Base-by-base conservation (phyloP, 495 filamentous ascomycete species). In the Lophiotrema nucula region DNA sequence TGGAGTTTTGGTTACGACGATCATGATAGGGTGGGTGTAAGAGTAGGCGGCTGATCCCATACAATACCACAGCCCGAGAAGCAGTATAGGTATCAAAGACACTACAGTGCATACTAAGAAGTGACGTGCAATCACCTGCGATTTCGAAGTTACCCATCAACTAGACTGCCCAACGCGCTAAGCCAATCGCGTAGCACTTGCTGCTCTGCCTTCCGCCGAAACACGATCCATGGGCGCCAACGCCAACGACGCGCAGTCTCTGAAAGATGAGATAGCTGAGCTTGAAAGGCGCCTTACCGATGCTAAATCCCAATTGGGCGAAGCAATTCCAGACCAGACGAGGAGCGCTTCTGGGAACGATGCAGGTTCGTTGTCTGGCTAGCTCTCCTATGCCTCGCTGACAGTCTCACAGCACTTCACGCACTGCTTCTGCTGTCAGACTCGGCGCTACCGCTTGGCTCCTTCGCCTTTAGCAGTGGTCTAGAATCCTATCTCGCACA, bases 401-500 rank as follows among this genome's bases (percentile, higher is more conserved):
- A 60, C 54, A 18, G 26, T 16, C 23, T 10, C 25, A 12, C 49
- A 56, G 50, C 73, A 0, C 74, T 78, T 25, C 93, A 97, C 73
- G 82, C 89, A 53, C 86, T 97, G 58, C 85, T 97, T 47, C 83
- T 97, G 12, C 87, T 99, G 64, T 87, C 93, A 28, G 93, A 99
- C 79, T 96, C 93, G 6, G 93, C 93, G 33, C 85, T 99, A 6
- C 93, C 93, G 6, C 78, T 99, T 0, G 95, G 95, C 66, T 95
- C 91, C 37, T 99, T 99, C 74, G 93, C 93, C 58, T 99, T 96
- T 81, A 92, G 87, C 76, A 88, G 82, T 62, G 92, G 92, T 0
- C 82, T 99, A 27, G 93, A 99, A 70, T 97, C 92, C 47, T 97
- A 90, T 72, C 83, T 96, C 24, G 87, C 89, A 1, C 93, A 97